Conservation (phyloP, 1,139 yeast species). For the Nakaseomyces delphensis region DNA sequence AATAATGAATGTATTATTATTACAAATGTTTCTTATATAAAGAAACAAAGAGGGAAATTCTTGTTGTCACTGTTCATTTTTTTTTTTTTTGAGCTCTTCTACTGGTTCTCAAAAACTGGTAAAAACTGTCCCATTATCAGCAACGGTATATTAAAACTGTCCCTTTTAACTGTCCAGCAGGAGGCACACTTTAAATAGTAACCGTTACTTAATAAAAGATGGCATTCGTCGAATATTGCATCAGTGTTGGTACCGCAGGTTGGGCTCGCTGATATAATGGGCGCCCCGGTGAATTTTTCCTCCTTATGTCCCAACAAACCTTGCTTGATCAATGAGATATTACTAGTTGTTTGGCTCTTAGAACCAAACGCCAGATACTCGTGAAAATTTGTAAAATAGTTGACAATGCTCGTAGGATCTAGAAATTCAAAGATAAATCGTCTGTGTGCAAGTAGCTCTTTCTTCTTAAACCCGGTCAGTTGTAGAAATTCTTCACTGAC, state of each 20-base stretch:
- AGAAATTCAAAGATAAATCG: constrained; percentile 76
- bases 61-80: no score
- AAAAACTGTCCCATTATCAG: constrained; percentile 84
- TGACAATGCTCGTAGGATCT: constrained; percentile 76
- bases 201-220: constrained; percentile 42
- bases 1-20: no score
- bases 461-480: constrained; percentile 42
- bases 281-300: neutral
- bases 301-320: neutral
- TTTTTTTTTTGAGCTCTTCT: neutral
- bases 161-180: constrained; percentile 83
- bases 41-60: neutral
- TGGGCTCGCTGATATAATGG: constrained; percentile 2
- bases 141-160: constrained; percentile 88
- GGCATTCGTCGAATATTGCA: constrained; percentile 56
- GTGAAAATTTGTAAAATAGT: constrained; percentile 72
- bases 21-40: no score
- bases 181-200: constrained; percentile 49
- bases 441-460: constrained; percentile 28
- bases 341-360: constrained; percentile 10
- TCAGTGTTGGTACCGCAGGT: constrained; percentile 5
- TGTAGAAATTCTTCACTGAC: constrained; percentile 59
- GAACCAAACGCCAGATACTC: constrained; percentile 76
- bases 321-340: constrained; percentile 9
- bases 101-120: constrained; percentile 42